Base-by-base conservation (phyloP, 108 stramenopile species). In the Nannochloropsis oceanica region DNA sequence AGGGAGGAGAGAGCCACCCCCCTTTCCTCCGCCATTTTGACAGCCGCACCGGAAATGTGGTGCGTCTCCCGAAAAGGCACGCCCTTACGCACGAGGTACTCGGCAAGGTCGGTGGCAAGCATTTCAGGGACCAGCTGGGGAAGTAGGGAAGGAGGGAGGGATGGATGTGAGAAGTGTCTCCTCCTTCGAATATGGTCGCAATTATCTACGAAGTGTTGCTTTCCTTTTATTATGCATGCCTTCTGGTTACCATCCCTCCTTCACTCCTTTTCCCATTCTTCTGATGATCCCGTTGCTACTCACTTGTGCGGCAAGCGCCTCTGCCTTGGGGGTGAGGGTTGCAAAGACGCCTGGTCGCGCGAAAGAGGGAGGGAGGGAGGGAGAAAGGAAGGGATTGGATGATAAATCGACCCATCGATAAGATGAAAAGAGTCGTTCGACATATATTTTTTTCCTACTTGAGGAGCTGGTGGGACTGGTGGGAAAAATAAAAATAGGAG, bases 51-150 rank as follows among this genome's bases (percentile, higher is more conserved):
- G 24, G 92, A 90, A 83, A 99, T 97, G 94, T 99, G 98, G 92
- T 99, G 98, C 25, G 97, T 99, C 91, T 99, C 97, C 81, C 98
- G 96, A 93, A 99, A 99, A 44, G 98, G 98, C 22, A 99, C 96
- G 43, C 97, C 89, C 89, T 96, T 97, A 82, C 97, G 93, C 8
- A 99, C 99, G 86, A 99, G 94, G 87, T 99, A 98, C 88, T 99
- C 99, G 1, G 99, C 99, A 82, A 98, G 92, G 88, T 99, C 99
- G 1, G 99, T 99, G 34, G 99, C 99, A 79, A 99, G 90, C 99
- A 99, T 99, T 88, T 97, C 99, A 26, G 97, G 96, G 86, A 95
- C 95, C 42, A 99, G 89, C 81, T 83, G 44, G 34, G 34, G 34
- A 34, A 5, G 34, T 34, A 34, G 34, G 5, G 34, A 34, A 5